Evolutionary conservation across 1,284 basidiomycete species (phyloP).

Genomic region (Xerocomus minutiporus): DNA sequence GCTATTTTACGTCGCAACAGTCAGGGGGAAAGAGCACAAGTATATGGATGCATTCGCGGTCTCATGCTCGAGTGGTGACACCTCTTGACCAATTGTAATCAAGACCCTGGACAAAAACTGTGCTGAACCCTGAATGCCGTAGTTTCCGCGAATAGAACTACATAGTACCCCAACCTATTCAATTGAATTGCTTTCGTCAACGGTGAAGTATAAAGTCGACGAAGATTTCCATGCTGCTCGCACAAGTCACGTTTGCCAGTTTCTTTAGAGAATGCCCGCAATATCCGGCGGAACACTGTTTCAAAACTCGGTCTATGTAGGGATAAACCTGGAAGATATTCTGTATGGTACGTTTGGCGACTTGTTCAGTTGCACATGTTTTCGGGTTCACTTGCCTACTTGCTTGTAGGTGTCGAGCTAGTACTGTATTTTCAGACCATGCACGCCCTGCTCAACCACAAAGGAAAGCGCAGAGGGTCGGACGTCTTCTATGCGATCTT

Average conservation of each 20-base stretch:
- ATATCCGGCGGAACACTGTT: neutral
- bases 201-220: too few relatives aligned
- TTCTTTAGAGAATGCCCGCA: neutral
- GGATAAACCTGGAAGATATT: slow-evolving; percentile 6
- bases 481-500: slow-evolving; percentile 5
- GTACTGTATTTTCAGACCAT: slow-evolving; percentile 2
- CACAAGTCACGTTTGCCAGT: neutral
- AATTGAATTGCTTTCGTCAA: too few relatives aligned
- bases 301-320: slow-evolving; percentile 7
- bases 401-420: slow-evolving; percentile 9
- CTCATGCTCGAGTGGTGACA: neutral
- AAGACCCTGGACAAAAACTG: neutral
- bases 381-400: too few relatives aligned
- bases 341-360: slow-evolving; percentile 9
- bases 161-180: too few relatives aligned
- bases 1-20: neutral
- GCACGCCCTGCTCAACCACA: neutral
- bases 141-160: neutral
- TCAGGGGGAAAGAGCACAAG: neutral
- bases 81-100: neutral
- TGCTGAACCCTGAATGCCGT: neutral
- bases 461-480: neutral
- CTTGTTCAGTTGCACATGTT: neutral
- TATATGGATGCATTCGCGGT: neutral
- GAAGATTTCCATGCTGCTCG: too few relatives aligned